Evolutionary conservation across 306 rosid species (phyloP).

Genomic region (Rubus parviflorus): DNA sequence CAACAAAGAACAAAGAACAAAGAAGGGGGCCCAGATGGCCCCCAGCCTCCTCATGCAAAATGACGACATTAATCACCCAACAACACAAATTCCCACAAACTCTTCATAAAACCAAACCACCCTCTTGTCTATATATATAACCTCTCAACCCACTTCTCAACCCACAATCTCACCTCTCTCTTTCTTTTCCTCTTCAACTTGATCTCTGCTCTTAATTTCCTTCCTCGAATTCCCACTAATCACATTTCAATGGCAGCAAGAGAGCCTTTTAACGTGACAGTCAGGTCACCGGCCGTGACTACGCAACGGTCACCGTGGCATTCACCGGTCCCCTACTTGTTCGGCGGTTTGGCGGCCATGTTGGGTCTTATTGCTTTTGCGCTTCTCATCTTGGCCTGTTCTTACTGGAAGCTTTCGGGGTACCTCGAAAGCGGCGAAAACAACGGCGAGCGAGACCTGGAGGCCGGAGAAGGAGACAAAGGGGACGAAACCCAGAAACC

Average conservation of each 20-base stretch:
- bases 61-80: slow-evolving; percentile 51
- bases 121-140: slow-evolving; percentile 51
- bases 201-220: background rate
- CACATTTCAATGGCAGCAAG: slow-evolving; percentile 45
- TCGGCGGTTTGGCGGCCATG: slow-evolving; percentile 96
- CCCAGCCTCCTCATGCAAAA: slow-evolving; percentile 30
- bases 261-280: slow-evolving; percentile 48
- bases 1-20: slow-evolving; percentile 5
- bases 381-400: slow-evolving; percentile 87
- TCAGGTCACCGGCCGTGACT: slow-evolving; percentile 32
- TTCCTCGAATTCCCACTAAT: background rate
- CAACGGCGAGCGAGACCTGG: slow-evolving; percentile 49
- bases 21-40: slow-evolving; percentile 9
- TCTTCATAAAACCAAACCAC: background rate
- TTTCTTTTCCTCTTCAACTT: background rate
- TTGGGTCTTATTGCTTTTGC: slow-evolving; percentile 96
- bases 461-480: slow-evolving; percentile 44
- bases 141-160: slow-evolving; percentile 38
- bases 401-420: slow-evolving; percentile 97
- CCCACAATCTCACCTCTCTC: slow-evolving; percentile 22
- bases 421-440: slow-evolving; percentile 49
- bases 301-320: slow-evolving; percentile 82
- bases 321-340: slow-evolving; percentile 92
- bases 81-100: slow-evolving; percentile 1
- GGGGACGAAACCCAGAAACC: slow-evolving; percentile 43